These are phyloP conservation scores for Senecio squalidus DNA, from an alignment of 140 eudicot genomes.

Conservation along the genomic window DNA sequence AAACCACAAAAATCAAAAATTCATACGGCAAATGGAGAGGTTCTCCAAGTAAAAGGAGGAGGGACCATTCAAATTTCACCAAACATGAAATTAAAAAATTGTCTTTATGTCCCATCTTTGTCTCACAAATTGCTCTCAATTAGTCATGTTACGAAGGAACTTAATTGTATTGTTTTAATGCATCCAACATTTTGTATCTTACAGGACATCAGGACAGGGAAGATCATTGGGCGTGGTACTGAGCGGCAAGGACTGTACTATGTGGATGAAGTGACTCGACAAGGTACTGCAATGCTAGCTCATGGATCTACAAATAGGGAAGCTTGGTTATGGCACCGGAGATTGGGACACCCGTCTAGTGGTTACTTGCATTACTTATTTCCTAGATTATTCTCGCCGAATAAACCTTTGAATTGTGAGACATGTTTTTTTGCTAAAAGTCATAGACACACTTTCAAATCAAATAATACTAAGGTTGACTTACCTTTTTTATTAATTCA, in stretches of 20 bases:
- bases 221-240: background rate
- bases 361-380: background rate
- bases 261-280: background rate
- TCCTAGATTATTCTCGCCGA: background rate
- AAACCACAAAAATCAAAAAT: background rate
- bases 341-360: background rate
- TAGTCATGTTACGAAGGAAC: background rate
- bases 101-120: background rate
- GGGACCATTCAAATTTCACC: background rate
- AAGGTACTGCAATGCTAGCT: background rate
- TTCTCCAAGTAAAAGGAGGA: slow-evolving; percentile 6
- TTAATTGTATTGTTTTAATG: background rate
- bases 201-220: background rate
- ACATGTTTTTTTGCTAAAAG: background rate
- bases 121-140: background rate
- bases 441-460: background rate
- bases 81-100: background rate
- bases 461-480: background rate
- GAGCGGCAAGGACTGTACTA: background rate
- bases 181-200: background rate
- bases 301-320: background rate
- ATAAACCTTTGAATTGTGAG: background rate
- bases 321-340: background rate
- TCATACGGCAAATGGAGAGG: slow-evolving; percentile 11
- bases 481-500: background rate